Base-by-base conservation (phyloP, 78 protist species). In the Cyanophora paradoxa region DNA sequence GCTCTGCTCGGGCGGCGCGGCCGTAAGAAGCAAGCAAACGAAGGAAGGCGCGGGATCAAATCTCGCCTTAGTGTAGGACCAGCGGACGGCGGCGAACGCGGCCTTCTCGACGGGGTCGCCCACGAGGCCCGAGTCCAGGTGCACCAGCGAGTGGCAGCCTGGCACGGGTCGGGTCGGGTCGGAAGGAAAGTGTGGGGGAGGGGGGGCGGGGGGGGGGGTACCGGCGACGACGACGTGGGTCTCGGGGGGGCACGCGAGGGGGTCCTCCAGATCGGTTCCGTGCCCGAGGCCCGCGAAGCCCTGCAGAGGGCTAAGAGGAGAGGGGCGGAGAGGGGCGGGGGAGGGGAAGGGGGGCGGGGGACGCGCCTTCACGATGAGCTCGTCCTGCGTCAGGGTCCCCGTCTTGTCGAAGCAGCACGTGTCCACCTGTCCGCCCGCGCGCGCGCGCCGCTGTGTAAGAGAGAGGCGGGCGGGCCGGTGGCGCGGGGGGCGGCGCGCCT, bases 351-450 rank as follows among this genome's bases (percentile, higher is more conserved):
- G 48, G 39, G 56, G 44, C 36, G 10, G 56, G 28, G 76, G 93
- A 31, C 93, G 78, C 10, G 97, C 98, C 13, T 70, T 73, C 4
- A 94, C 76, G 41, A 59, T 31, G 20, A 97, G 74, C 22, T 83
- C 85, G 36, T 76, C 81, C 24, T 44, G 48, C 41, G 74, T 68
- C 37, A 68, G 61, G 10, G 74, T 68, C 20, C 61, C 99, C 1
- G 99, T 98, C 93, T 98, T 98, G 81, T 98, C 99, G 39, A 98
- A 97, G 90, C 99, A 97, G 83, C 98, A 92, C 22, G 88, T 46
- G 61, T 81, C 87, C 22, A 92, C 73, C 54, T 84, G 82, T n/a
- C n/a, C n/a, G n/a, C n/a, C n/a, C n/a, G n/a, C n/a, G n/a, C n/a
- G n/a, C n/a, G n/a, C n/a, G n/a, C n/a, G n/a, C n/a, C n/a, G n/a